Base-by-base conservation (phyloP, 2,329 filamentous ascomycete species). In the Talaromyces islandicus region DNA sequence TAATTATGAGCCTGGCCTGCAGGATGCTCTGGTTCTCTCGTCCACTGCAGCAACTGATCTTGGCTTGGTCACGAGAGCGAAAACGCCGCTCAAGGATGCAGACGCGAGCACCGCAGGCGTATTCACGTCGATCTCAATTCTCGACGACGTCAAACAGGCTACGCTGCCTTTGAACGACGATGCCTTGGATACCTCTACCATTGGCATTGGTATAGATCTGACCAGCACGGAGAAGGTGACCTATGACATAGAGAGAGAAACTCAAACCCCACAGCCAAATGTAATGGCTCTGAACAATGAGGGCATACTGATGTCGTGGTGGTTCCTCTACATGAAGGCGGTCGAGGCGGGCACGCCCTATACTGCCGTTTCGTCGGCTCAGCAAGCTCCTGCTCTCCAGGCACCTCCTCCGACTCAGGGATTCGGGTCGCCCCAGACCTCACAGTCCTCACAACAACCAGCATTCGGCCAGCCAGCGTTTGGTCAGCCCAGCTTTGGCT, bases 311-410 rank as follows among this genome's bases (percentile, higher is more conserved):
- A 86, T 85, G 52, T 83, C 87, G 12, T 99, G 93, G 92, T 97
- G 93, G 91, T 77, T 97, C 50, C 84, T 97, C 21, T 97, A 97
- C 75, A 85, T 89, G 38, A 91, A 95, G 48, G 92, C 93, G 1
- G 87, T 99, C 63, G 85, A 88, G 61, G 80, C 88, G 66, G 87
- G 87, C 3, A 85, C 85, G 7, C 84, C 85, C 0, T 97, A 92
- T 72, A 83, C 88, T 46, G 90, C 89, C 4, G 79, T 97, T 64
- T 77, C 80, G 60, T 73, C 74, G n/a, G 66, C 65, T 52, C 53
- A 51, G 35, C 62, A 64, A 54, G 55, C 64, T 63, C 62, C 65
- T 35, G 53, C 60, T 62, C 38, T 60, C 57, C 35, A 65, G 55
- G 61, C 62, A 56, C 32, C 61, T 59, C 32, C 61, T 59, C 35